A percentile compares a stretch with the other conserved stretches of the same genome.
Evolutionary conservation across 2,329 filamentous ascomycete species (phyloP).

Genomic region (Hypoxylon sp.): DNA sequence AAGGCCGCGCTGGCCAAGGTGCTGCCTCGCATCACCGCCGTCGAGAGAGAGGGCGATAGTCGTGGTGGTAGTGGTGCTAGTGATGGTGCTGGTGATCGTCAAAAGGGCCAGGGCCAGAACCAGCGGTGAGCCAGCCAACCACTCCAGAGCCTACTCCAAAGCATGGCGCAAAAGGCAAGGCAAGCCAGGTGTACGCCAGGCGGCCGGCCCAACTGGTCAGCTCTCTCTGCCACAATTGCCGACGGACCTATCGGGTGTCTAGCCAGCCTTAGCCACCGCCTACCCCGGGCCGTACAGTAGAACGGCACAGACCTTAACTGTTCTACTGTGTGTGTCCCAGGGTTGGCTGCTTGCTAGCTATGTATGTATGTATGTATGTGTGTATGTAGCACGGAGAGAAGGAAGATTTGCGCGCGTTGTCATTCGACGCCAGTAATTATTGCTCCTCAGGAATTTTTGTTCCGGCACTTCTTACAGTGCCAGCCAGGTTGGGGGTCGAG

Average conservation of each 20-base stretch:
- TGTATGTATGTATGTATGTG: not conserved
- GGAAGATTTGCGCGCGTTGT: not conserved
- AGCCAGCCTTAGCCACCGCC: constrained; percentile 8
- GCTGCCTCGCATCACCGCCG: constrained; percentile 70
- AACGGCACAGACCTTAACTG: not conserved
- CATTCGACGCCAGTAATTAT: not conserved
- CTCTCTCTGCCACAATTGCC: not conserved
- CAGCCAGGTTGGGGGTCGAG: not conserved
- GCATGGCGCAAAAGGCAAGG: not conserved
- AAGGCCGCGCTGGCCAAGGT: constrained; percentile 72
- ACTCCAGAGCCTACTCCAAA: not conserved
- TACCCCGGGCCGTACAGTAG: not conserved
- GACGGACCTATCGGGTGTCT: constrained; percentile 33
- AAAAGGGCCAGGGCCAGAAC: constrained; percentile 11
- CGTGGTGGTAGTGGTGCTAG: not conserved
- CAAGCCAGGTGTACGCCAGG: not conserved
- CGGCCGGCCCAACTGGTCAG: not conserved
- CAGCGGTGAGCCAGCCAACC: not conserved
- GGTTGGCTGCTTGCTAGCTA: not conserved
- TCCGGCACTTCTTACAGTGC: not conserved
- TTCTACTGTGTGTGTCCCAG: not conserved
- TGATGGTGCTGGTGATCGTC: too few species aligned
- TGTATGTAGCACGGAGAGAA: not conserved
- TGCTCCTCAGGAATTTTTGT: not conserved
- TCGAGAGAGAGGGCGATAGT: constrained; percentile 61